Evolutionary conservation across 2,329 filamentous ascomycete genomes (phyloP), one percentile per base, ranked within the genome.

Genomic region (Calonectria pauciramosa): DNA sequence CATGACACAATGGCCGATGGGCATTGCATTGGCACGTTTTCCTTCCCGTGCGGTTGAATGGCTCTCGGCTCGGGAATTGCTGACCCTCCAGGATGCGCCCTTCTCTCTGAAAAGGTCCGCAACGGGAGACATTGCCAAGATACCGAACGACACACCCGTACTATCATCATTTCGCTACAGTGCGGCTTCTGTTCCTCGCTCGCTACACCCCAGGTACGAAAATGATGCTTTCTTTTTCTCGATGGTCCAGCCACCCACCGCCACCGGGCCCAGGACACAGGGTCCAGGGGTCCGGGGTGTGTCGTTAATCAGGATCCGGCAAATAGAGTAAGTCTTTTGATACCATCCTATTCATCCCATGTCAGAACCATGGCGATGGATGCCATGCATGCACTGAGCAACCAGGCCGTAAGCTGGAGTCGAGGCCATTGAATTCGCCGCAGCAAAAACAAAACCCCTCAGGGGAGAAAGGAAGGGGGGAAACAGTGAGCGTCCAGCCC

Each of bases 11-110:
- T 74, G 38, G 68, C 71, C 36, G 16, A 10, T n/a, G 34, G 28
- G n/a, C 60, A 49, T 34, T 69, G 26, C 64, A 47, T 34, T 36
- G 54, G 72, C 76, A 80, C 75, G 77, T 80, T 80, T 70, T 76
- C 65, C 67, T 52, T 70, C n/a, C 54, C 56, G 60, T 68, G 56
- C 54, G 60, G 38, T 38, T 79, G 76, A 79, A 79, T 79, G 79
- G 77, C 52, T 71, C 73, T 16, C 26, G 28, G 49, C 73, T 16
- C 26, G 28, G 49, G 8, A 9, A 26, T 64, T 60, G 23, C 34
- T 47, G 38, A 68, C 44, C 38, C 32, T 56, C 47, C 18, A 41
- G 44, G 41, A 36, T 54, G 47, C 26, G 54, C 13, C 59, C 47
- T 56, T 52, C 13, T 18, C 34, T 8, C 5, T n/a, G 52, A 56